These are phyloP conservation scores for Penicillium lividum DNA, from an alignment of 495 filamentous ascomycete genomes.

Conservation along the genomic window DNA sequence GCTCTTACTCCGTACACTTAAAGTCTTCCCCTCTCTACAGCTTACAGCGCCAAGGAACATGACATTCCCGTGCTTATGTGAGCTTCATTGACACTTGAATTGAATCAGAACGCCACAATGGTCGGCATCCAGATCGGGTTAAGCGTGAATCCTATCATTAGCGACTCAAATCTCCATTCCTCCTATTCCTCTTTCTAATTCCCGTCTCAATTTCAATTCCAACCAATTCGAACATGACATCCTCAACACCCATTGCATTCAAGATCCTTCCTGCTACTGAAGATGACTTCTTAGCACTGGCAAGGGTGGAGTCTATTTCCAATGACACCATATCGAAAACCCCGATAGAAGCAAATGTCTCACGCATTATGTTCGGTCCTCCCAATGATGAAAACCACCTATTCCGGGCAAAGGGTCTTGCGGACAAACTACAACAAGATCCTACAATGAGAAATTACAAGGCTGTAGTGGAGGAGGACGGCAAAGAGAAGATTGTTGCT, in stretches of 20 bases:
- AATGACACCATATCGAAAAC: conserved; percentile 1
- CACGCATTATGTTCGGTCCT: conserved; percentile 11
- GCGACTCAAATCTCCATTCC: neutral
- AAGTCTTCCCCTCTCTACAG: too few relatives aligned
- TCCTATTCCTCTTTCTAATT: neutral
- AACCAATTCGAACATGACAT: neutral
- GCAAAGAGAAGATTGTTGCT: conserved; percentile 13
- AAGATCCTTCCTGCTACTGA: conserved; percentile 15
- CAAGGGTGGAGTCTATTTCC: conserved; percentile 9
- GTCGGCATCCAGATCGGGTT: conserved; percentile 6
- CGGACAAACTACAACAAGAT: conserved; percentile 8
- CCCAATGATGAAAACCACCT: neutral
- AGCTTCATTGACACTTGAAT: neutral
- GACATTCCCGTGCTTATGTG: neutral
- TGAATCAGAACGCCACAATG: neutral
- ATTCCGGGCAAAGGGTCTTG: conserved; percentile 9
- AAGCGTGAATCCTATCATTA: neutral
- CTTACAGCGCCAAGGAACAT: neutral
- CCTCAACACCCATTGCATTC: neutral
- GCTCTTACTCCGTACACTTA: too few relatives aligned
- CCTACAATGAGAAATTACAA: conserved; percentile 7
- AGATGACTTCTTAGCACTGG: conserved; percentile 13
- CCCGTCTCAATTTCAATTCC: neutral
- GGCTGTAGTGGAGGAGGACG: conserved; percentile 9
- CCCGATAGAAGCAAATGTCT: neutral